phyloP scores from a whole-genome alignment of 106 monocot species.

The Hemerocallis citrina region DNA sequence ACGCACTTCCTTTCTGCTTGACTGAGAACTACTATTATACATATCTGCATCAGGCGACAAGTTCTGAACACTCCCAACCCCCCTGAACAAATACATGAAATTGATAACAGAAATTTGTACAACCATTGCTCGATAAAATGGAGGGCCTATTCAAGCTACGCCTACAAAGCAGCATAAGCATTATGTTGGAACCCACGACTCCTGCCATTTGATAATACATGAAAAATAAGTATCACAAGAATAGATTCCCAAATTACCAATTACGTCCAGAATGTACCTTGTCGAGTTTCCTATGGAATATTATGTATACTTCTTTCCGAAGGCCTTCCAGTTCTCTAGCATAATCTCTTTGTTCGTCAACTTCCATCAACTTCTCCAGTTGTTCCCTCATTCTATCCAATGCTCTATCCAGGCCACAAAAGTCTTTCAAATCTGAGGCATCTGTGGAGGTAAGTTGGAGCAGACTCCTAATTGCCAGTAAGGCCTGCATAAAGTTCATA shows the following conservation, averaged over 20 bases:
- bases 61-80: too few species aligned
- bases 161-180: too few species aligned
- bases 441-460: constrained; percentile 41
- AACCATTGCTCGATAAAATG: too few species aligned
- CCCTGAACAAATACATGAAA: too few species aligned
- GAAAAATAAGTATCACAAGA: not conserved
- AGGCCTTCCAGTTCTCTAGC: constrained; percentile 60
- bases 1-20: too few species aligned
- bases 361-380: constrained; percentile 28
- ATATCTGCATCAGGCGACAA: too few species aligned
- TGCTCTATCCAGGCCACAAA: constrained; percentile 43
- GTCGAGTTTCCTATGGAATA: constrained; percentile 58
- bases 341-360: constrained; percentile 44
- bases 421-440: constrained; percentile 44
- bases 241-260: not conserved
- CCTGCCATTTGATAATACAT: not conserved
- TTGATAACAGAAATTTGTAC: too few species aligned
- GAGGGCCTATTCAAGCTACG: too few species aligned
- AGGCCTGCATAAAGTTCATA: constrained; percentile 38
- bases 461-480: constrained; percentile 64
- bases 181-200: constrained; percentile 22
- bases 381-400: constrained; percentile 48
- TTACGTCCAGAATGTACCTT: constrained; percentile 17
- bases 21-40: too few species aligned
- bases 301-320: constrained; percentile 42